These are phyloP conservation scores for Parastagonospora nodorum DNA, from an alignment of 2,329 filamentous ascomycete species.

Conservation along the genomic window DNA sequence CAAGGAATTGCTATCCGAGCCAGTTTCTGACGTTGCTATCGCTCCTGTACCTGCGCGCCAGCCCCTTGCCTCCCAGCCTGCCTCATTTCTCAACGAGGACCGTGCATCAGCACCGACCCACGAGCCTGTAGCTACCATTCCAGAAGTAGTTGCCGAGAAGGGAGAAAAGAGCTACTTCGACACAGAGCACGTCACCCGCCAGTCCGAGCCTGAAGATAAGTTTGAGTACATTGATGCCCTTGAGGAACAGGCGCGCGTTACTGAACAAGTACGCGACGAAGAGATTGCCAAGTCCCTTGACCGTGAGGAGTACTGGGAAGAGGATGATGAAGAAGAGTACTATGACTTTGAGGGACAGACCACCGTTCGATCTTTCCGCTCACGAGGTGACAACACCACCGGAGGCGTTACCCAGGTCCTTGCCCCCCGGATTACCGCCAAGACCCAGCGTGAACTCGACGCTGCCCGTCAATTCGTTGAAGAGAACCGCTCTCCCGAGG, in stretches of 20 bases:
- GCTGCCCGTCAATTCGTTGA: conserved; percentile 70
- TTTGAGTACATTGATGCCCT: conserved; percentile 46
- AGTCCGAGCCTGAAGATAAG: conserved; percentile 30
- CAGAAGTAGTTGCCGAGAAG: conserved; percentile 17
- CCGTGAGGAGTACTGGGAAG: conserved; percentile 74
- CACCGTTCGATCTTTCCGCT: conserved; percentile 78
- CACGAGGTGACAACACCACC: conserved; percentile 74
- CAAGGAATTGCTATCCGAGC: conserved; percentile 51
- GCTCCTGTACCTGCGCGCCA: conserved; percentile 27
- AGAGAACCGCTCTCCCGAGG: conserved; percentile 67
- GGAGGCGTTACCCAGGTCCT: conserved; percentile 68
- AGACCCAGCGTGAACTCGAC: conserved; percentile 74
- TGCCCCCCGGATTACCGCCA: conserved; percentile 72
- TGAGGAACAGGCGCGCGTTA: conserved; percentile 42
- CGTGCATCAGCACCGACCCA: conserved; percentile 23
- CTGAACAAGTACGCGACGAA: conserved; percentile 45
- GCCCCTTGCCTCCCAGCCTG: conserved; percentile 24
- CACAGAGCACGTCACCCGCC: conserved; percentile 8
- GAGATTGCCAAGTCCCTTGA: conserved; percentile 50
- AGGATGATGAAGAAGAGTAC: conserved; percentile 75
- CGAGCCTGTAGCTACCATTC: conserved; percentile 21
- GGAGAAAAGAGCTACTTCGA: conserved; percentile 18
- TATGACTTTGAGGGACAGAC: conserved; percentile 72
- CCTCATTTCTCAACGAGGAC: conserved; percentile 29
- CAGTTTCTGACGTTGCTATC: conserved; percentile 17